Conservation (phyloP, 441 rosid genomes). For the Pelargonium citronellum region DNA sequence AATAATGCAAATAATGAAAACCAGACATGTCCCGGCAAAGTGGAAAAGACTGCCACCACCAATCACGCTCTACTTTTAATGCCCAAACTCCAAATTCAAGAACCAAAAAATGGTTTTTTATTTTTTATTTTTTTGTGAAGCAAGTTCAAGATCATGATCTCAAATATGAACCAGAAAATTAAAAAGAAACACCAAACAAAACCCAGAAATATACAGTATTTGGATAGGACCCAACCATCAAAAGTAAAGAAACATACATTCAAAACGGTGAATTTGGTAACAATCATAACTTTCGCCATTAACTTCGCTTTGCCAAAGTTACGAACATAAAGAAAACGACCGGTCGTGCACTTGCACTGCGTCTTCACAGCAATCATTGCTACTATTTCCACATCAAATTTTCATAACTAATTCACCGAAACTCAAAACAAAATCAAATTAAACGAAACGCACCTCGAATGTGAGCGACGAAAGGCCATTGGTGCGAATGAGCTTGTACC, state of each 20-base stretch:
- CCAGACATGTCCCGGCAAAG: slow-evolving; percentile 4
- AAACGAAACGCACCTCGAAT: slow-evolving; percentile 29
- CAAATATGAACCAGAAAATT: neutral
- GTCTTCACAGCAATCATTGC: neutral
- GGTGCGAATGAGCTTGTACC: slow-evolving; percentile 30
- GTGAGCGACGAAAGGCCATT: slow-evolving; percentile 48
- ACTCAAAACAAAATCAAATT: neutral
- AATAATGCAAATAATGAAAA: neutral
- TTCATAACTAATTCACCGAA: neutral
- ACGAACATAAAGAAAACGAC: neutral
- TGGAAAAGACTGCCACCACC: slow-evolving; percentile 1
- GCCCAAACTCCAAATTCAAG: neutral
- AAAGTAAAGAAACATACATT: no score
- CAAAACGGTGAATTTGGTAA: neutral
- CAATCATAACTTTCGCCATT: neutral
- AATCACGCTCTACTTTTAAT: slow-evolving; percentile 1
- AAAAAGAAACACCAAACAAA: neutral
- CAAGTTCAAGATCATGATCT: neutral
- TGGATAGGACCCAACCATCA: no score
- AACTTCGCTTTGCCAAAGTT: neutral
- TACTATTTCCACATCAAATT: neutral
- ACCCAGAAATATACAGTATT: neutral
- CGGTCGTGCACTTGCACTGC: neutral
- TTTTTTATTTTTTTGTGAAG: neutral
- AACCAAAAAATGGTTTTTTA: neutral